Base-by-base conservation (phyloP, 129 eudicot species). In the Lonicera japonica region DNA sequence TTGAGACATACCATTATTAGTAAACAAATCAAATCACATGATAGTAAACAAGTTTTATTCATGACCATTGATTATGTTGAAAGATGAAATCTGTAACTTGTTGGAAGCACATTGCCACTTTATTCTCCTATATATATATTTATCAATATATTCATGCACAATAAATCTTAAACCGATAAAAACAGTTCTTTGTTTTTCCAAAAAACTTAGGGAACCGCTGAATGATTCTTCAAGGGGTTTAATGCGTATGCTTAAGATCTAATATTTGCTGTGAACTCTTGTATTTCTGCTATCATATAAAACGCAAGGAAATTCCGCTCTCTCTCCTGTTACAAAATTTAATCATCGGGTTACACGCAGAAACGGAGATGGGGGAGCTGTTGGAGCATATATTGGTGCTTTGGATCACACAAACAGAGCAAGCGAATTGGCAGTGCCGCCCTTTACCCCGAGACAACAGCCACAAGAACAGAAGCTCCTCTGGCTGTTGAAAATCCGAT, bases 361-460 rank as follows among this genome's bases (percentile, higher is more conserved):
- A 92, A 92, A 76, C 56, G 86, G 68, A 78, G 96, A 62, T 87
- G 96, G 96, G 80, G 78, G 68, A 78, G 89, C 74, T 85, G 88
- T 71, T 85, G 87, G 92, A 88, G 86, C 64, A 67, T 87, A 25
- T 78, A 79, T 41, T 85, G 83, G 81, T 92, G 99, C 79, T 92
- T 92, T 45, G 84, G 99, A 47, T 84, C 89, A 45, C 82, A 65
- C 47, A 92, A 75, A 18, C 82, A 70, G 24, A 85, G 71, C 71
- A 81, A 84, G 25, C 60, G 85, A 41, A 80, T 88, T 21, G 95
- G 92, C 17, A 95, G 78, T 24, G 95, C 94, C 25, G 87, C 63
- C 60, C 83, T 84, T 60, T 67, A 71, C 65, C 91, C 98, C 0
- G 96, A 92, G 29, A 73, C 87, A 29, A 53, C 75, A 23, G 64